Evolutionary conservation across 176 grass and related monocot genomes (phyloP).

Genomic region (Juncus inflexus): DNA sequence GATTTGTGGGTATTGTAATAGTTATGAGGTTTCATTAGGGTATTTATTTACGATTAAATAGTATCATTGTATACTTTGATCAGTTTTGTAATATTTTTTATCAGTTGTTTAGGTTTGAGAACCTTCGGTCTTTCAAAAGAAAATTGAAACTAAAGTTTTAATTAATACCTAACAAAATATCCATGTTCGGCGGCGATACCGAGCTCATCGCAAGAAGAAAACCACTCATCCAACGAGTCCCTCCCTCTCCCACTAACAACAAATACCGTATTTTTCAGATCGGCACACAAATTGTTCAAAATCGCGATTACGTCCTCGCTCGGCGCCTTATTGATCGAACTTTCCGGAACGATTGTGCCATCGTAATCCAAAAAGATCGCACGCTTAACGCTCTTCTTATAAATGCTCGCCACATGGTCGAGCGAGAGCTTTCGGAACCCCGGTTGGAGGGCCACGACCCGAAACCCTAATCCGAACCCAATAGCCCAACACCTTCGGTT

Average conservation of each 20-base stretch:
- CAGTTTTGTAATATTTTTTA: no score
- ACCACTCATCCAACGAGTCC: slow-evolving; percentile 50
- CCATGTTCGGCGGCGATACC: slow-evolving; percentile 91
- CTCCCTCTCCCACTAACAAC: slow-evolving; percentile 66
- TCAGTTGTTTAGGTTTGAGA: no score
- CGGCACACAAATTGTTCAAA: slow-evolving; percentile 60
- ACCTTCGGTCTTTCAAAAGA: no score
- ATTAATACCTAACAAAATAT: slow-evolving; percentile 65
- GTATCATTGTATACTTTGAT: no score
- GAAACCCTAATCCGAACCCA: slow-evolving; percentile 72
- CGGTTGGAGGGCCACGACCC: slow-evolving; percentile 65
- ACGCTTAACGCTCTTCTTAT: slow-evolving; percentile 55
- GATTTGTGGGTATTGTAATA: no score
- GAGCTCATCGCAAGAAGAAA: slow-evolving; percentile 58
- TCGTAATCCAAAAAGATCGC: slow-evolving; percentile 86
- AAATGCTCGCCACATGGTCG: slow-evolving; percentile 43
- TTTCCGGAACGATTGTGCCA: slow-evolving; percentile 70
- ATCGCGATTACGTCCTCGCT: slow-evolving; percentile 55
- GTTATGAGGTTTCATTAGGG: no score
- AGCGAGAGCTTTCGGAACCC: slow-evolving; percentile 64
- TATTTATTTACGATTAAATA: no score
- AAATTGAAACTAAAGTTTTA: no score
- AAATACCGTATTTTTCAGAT: slow-evolving; percentile 64
- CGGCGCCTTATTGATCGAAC: slow-evolving; percentile 53
- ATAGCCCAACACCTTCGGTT: slow-evolving; percentile 62